These are phyloP conservation scores for Penstemon barbatus DNA, from an alignment of 257 asterid species.

Conservation along the genomic window DNA sequence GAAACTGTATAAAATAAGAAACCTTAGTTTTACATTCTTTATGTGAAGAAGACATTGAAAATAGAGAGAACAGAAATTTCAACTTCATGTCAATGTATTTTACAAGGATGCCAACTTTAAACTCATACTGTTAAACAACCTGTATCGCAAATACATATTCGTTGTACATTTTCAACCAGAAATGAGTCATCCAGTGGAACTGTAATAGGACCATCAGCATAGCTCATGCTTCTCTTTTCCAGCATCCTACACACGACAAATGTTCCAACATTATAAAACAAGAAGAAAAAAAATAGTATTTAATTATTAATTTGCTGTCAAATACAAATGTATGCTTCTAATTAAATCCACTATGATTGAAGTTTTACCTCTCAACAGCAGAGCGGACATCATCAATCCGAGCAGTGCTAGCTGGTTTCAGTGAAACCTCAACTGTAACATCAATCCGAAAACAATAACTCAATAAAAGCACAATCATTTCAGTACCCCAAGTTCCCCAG, in stretches of 20 bases:
- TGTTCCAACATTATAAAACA: not conserved
- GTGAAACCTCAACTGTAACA: slow-evolving; percentile 80
- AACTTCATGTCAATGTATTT: slow-evolving; percentile 2
- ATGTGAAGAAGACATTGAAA: slow-evolving; percentile 18
- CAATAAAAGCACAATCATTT: slow-evolving; percentile 17
- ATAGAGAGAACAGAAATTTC: not conserved
- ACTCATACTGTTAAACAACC: slow-evolving; percentile 41
- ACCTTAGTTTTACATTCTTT: slow-evolving; percentile 9
- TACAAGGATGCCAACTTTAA: slow-evolving; percentile 8
- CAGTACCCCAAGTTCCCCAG: not conserved
- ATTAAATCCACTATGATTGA: not conserved
- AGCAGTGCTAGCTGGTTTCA: slow-evolving; percentile 77
- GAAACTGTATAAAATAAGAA: not conserved
- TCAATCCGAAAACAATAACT: slow-evolving; percentile 21
- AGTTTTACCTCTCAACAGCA: slow-evolving; percentile 70
- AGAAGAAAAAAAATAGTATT: not conserved
- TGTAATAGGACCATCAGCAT: slow-evolving; percentile 73
- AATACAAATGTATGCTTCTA: slow-evolving; percentile 15
- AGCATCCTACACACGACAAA: slow-evolving; percentile 61
- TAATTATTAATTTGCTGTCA: not conserved
- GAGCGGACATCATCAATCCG: slow-evolving; percentile 61
- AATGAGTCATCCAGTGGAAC: slow-evolving; percentile 74
- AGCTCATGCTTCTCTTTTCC: slow-evolving; percentile 94
- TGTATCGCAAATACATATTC: slow-evolving; percentile 84
- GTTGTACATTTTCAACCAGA: slow-evolving; percentile 70